These are phyloP conservation scores for Hypoxylon subgilvum DNA, from an alignment of 495 filamentous ascomycete genomes.

Conservation along the genomic window DNA sequence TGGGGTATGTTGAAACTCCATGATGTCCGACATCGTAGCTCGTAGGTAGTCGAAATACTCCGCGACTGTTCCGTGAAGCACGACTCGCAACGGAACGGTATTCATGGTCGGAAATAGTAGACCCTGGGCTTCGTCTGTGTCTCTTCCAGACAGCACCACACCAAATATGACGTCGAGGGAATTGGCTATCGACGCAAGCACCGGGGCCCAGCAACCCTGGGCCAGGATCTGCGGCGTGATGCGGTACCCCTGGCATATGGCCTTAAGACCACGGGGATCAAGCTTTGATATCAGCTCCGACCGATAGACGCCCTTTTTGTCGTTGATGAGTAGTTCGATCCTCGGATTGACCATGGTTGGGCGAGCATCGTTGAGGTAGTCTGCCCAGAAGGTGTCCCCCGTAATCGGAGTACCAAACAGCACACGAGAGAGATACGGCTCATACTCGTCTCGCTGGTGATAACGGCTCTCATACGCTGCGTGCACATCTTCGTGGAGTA, in stretches of 20 bases:
- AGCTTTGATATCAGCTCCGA: constrained; percentile 54
- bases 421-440: constrained; percentile 54
- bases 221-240: constrained; percentile 70
- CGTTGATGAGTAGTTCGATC: background rate
- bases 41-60: constrained; percentile 72
- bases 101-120: constrained; percentile 83
- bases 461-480: constrained; percentile 59
- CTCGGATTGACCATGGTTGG: constrained; percentile 44
- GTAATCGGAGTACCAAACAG: constrained; percentile 44
- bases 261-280: constrained; percentile 41
- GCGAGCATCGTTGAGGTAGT: constrained; percentile 58
- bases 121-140: constrained; percentile 60
- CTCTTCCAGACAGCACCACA: constrained; percentile 72
- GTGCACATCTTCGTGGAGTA: constrained; percentile 70
- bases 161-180: constrained; percentile 73
- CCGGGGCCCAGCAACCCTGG: constrained; percentile 68
- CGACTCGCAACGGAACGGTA: constrained; percentile 67
- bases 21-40: constrained; percentile 58
- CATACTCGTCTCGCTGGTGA: constrained; percentile 50
- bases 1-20: constrained; percentile 68
- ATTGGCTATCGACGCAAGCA: constrained; percentile 61
- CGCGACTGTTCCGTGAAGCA: constrained; percentile 65
- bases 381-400: constrained; percentile 64
- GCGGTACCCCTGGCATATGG: constrained; percentile 61
- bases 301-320: constrained; percentile 43